These are phyloP conservation scores for Fusarium marasasianum DNA, from an alignment of 2,329 filamentous ascomycete genomes.

Conservation along the genomic window DNA sequence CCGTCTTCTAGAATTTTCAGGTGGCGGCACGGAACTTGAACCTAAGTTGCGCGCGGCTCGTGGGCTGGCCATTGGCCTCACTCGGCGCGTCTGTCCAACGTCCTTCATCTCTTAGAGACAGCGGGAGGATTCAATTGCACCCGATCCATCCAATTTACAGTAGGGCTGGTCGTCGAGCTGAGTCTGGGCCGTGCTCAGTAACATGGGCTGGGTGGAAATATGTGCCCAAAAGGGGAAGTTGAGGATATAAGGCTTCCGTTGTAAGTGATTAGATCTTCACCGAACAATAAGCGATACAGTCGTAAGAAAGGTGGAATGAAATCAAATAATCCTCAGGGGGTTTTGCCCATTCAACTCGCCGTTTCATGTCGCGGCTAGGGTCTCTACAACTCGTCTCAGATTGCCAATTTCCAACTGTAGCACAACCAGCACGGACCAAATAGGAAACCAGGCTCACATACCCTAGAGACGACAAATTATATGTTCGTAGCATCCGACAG, in stretches of 20 bases:
- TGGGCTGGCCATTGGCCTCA: background rate
- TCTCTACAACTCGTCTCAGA: constrained; percentile 38
- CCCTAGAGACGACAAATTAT: background rate
- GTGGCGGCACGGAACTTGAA: constrained; percentile 4
- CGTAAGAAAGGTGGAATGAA: background rate
- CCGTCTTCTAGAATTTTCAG: constrained; percentile 33
- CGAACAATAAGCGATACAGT: background rate
- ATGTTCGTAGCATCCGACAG: background rate
- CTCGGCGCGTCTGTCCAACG: background rate
- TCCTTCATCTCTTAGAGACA: constrained; percentile 28
- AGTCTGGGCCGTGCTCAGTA: background rate
- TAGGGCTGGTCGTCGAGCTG: constrained; percentile 27
- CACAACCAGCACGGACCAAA: constrained; percentile 18
- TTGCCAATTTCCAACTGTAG: constrained; percentile 39
- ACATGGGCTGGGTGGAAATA: background rate
- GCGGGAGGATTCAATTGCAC: background rate
- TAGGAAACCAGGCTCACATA: constrained; percentile 7
- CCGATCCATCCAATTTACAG: background rate
- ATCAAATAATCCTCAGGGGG: constrained; percentile 25
- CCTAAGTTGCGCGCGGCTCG: constrained; percentile 12
- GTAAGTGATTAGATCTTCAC: constrained; percentile 1
- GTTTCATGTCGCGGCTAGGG: constrained; percentile 38
- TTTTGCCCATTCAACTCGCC: constrained; percentile 13
- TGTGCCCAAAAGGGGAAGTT: constrained; percentile 10
- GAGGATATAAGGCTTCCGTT: background rate